Evolutionary conservation across 1,284 basidiomycete species (phyloP).

Genomic region (Phaffia rhodozyma): DNA sequence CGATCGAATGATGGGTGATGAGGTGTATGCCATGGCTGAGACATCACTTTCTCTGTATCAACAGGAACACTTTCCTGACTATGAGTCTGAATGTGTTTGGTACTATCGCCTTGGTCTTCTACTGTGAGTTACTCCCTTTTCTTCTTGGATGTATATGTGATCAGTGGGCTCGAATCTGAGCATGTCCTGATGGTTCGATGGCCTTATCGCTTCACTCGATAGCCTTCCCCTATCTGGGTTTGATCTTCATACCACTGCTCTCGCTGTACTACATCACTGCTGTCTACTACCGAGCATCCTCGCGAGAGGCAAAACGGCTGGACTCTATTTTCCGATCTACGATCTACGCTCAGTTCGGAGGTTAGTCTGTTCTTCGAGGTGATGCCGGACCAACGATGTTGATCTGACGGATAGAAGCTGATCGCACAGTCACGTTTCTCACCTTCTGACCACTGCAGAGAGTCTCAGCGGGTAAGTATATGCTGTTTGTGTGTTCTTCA

Average conservation of each 20-base stretch:
- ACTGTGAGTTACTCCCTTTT: constrained; percentile 2
- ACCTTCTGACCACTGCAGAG: constrained; percentile 21
- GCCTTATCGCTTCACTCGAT: constrained; percentile 20
- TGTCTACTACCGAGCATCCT: constrained; percentile 26
- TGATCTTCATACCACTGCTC: constrained; percentile 22
- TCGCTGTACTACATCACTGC: constrained; percentile 21
- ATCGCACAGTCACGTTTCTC: constrained; percentile 13
- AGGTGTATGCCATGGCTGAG: background rate
- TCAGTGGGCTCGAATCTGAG: no score
- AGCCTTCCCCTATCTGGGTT: constrained; percentile 20
- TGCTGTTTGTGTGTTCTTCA: no score
- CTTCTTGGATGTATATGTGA: no score
- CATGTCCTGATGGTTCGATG: constrained; percentile 13
- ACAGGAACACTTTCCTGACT: constrained; percentile 5
- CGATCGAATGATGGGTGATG: constrained; percentile 27
- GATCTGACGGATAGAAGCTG: no score
- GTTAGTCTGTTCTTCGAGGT: no score
- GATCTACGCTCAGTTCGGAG: constrained; percentile 28
- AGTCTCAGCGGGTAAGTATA: no score
- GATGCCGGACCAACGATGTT: no score
- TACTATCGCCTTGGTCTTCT: constrained; percentile 25
- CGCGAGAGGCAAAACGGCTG: constrained; percentile 30
- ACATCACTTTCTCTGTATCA: no score
- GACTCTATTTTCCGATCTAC: constrained; percentile 26
- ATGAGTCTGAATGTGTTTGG: constrained; percentile 23